These are phyloP conservation scores for Talaromyces sp. DNA, from an alignment of 2,329 filamentous ascomycete species.

Conservation along the genomic window DNA sequence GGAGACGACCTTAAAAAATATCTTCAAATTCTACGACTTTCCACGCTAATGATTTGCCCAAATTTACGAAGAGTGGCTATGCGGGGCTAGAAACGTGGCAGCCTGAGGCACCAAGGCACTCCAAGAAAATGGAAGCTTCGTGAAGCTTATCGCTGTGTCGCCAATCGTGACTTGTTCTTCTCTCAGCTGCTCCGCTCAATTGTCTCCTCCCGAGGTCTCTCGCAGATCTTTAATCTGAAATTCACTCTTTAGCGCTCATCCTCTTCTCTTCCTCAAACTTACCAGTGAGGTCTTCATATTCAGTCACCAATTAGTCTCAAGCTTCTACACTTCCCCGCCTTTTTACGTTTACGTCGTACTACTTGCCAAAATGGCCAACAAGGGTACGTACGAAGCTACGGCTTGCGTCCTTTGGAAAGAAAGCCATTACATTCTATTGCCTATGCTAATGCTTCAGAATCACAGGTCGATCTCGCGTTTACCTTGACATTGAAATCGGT, in stretches of 20 bases:
- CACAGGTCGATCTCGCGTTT: constrained; percentile 70
- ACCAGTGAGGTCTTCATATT: neutral
- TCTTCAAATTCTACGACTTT: neutral
- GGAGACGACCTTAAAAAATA: neutral
- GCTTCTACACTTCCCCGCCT: neutral
- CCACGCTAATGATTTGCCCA: neutral
- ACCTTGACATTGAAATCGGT: constrained; percentile 87
- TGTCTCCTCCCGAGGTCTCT: neutral
- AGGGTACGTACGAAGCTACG: constrained; percentile 6
- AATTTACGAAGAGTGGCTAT: neutral
- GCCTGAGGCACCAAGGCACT: constrained; percentile 11
- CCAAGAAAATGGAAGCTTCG: constrained; percentile 18
- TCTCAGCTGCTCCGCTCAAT: neutral
- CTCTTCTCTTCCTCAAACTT: neutral
- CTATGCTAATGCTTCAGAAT: neutral
- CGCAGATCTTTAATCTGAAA: neutral
- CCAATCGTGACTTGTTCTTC: neutral
- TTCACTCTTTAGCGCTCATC: neutral
- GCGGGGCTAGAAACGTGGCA: constrained; percentile 8
- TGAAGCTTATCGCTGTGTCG: constrained; percentile 14
- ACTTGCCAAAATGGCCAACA: constrained; percentile 11
- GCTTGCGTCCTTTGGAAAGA: too few relatives aligned
- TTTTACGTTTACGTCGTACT: neutral
- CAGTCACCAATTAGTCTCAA: neutral
- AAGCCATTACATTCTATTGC: too few relatives aligned